Percentiles rank a stretch among this genome's conserved stretches.
phyloP scores from a whole-genome alignment of 148 eudicot genomes.

The Rhododendron molle region DNA sequence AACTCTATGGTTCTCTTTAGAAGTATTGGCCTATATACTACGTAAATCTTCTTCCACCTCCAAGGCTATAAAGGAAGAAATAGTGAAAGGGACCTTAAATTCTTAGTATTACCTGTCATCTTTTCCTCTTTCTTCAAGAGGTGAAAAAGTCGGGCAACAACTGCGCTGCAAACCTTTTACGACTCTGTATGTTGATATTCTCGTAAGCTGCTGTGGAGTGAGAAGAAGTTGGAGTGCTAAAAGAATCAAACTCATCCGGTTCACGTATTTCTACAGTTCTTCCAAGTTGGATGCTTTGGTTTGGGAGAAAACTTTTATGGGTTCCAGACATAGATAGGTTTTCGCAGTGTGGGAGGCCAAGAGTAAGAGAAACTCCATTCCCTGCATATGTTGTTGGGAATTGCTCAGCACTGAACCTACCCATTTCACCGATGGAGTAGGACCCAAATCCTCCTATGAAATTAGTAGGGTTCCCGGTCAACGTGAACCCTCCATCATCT shows the following conservation, averaged over 20 bases:
- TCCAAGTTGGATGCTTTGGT: constrained; percentile 45
- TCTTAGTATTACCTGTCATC: too few relatives aligned
- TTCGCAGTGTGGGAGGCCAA: constrained; percentile 71
- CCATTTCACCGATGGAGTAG: constrained; percentile 47
- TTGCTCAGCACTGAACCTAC: constrained; percentile 51
- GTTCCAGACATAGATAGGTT: constrained; percentile 36
- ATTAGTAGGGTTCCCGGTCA: constrained; percentile 36
- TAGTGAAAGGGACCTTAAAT: neutral
- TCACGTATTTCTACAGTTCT: constrained; percentile 30
- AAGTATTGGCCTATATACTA: constrained; percentile 25
- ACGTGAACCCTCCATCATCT: constrained; percentile 27
- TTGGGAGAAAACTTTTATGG: constrained; percentile 38
- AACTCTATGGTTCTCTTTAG: constrained; percentile 37
- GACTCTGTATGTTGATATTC: constrained; percentile 43
- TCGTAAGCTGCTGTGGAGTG: constrained; percentile 44
- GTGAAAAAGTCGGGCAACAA: constrained; percentile 71
- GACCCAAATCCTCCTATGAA: constrained; percentile 46
- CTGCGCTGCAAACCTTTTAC: constrained; percentile 66
- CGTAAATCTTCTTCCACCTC: constrained; percentile 2
- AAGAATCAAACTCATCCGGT: constrained; percentile 27
- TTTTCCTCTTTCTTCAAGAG: constrained; percentile 6
- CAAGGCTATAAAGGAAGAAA: neutral
- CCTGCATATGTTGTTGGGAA: constrained; percentile 35
- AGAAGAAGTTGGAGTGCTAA: constrained; percentile 27
- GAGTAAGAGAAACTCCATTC: constrained; percentile 64